Evolutionary conservation across 176 grass and related monocot genomes (phyloP).

Genomic region (Oryza glaberrima): DNA sequence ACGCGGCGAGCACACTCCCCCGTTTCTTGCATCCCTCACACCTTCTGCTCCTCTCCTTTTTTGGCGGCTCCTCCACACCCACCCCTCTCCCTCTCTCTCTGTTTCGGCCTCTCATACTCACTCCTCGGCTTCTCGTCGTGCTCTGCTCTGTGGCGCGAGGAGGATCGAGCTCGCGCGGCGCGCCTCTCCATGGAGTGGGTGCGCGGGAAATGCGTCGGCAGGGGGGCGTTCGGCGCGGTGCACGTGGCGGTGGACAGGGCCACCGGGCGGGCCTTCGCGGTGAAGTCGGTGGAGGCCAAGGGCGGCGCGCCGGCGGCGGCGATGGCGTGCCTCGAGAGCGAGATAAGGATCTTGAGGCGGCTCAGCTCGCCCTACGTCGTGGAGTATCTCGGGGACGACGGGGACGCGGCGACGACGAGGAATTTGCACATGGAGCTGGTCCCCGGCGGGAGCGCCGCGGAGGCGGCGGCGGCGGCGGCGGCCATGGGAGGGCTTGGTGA

Average conservation of each 20-base stretch:
- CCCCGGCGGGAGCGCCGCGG: conserved; percentile 61
- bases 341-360: conserved; percentile 70
- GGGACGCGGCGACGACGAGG: conserved; percentile 35
- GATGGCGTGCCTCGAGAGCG: conserved; percentile 66
- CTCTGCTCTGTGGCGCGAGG: conserved; percentile 1
- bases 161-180: background rate
- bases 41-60: background rate
- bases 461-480: conserved; percentile 51
- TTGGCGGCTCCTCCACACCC: background rate
- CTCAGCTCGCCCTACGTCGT: conserved; percentile 81
- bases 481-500: conserved; percentile 39
- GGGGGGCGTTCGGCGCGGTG: conserved; percentile 75
- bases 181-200: conserved; percentile 47
- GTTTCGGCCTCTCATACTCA: background rate
- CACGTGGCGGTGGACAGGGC: conserved; percentile 58
- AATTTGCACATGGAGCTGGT: conserved; percentile 85
- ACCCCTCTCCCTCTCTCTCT: conserved; percentile 4
- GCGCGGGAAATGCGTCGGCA: conserved; percentile 73
- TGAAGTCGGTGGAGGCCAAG: conserved; percentile 69
- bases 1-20: conserved; percentile 31
- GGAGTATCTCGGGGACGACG: conserved; percentile 68
- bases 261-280: conserved; percentile 64
- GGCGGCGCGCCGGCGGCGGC: conserved; percentile 21
- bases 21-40: conserved; percentile 42
- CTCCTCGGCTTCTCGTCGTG: background rate